Base-by-base conservation (phyloP, 106 monocot genomes). In the Vanilla planifolia region DNA sequence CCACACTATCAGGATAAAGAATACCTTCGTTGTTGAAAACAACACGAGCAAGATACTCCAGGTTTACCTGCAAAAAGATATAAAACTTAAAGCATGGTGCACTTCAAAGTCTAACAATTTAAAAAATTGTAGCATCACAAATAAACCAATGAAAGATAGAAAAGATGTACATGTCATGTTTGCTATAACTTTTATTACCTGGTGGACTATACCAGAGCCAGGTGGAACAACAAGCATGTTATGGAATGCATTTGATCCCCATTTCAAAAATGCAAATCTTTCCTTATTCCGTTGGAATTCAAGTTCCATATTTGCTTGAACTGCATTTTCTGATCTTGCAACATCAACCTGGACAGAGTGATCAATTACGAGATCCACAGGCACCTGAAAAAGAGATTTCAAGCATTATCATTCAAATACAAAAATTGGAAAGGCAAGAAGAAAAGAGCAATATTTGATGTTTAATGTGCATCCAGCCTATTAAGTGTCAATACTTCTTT, bases 211-310 rank as follows among this genome's bases (percentile, higher is more conserved):
- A 43, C 90, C 95, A 68, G 90, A 90, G 48, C 95, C 95, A 32
- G 96, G 96, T 64, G 96, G 90, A 60, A 96, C 87, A 61, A 96
- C 96, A 71, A 96, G 90, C 96, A 96, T 91, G 59, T 96, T 96
- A 17, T 59, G 73, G 30, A 96, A 91, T 27, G 90, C 96, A 72
- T 36, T 81, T 20, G 96, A 90, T 62, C 90, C 96, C 96, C 96
- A 96, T 63, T 96, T 96, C 34, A 96, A 80, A 62, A 96, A 96
- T 63, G 65, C 77, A 79, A 96, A 96, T 70, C 96, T 87, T 66
- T 96, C 96, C 28, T 81, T 86, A 73, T 96, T 90, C 39, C 90
- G 74, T 17, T 79, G 68, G 35, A 90, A 96, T 64, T 90, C 95
- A 53, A 86, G 71, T 56, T 82, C 80, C 94, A 96, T 96, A 48